phyloP scores from a whole-genome alignment of 106 monocot species.

The Platanthera guangdongensis region DNA sequence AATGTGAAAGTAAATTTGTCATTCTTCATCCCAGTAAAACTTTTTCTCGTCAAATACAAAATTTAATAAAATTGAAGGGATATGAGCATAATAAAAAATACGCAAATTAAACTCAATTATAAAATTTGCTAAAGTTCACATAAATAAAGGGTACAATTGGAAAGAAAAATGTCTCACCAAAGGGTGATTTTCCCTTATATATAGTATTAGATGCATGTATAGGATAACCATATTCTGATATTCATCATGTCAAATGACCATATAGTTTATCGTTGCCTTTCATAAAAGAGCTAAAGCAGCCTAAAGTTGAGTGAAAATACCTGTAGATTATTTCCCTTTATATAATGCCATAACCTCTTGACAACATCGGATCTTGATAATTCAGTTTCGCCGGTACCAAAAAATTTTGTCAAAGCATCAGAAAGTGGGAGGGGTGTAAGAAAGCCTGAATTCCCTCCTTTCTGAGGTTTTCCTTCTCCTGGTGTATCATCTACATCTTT shows the following conservation, averaged over 20 bases:
- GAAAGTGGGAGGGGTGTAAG: slow-evolving; percentile 71
- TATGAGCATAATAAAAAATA: too few relatives aligned
- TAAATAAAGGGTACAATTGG: too few relatives aligned
- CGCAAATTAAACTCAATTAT: too few relatives aligned
- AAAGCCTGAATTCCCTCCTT: slow-evolving; percentile 43
- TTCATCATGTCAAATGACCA: background rate
- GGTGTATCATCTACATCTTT: slow-evolving; percentile 23
- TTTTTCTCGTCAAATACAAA: too few relatives aligned
- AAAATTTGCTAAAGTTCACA: too few relatives aligned
- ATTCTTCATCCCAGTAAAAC: too few relatives aligned
- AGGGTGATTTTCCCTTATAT: too few relatives aligned
- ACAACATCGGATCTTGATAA: slow-evolving; percentile 74
- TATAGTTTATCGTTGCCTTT: background rate
- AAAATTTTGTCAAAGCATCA: slow-evolving; percentile 74
- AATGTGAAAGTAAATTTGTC: too few relatives aligned
- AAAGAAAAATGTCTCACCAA: too few relatives aligned
- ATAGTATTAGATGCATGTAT: background rate
- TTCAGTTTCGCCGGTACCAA: slow-evolving; percentile 82
- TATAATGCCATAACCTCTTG: slow-evolving; percentile 87
- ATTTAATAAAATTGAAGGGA: too few relatives aligned
- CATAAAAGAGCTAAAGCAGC: background rate
- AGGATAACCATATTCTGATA: background rate
- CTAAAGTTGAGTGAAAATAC: slow-evolving; percentile 23
- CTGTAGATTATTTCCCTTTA: slow-evolving; percentile 90
- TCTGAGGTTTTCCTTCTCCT: slow-evolving; percentile 44